These are phyloP conservation scores for Penicillium tannophilum DNA, from an alignment of 495 filamentous ascomycete genomes.

Conservation along the genomic window DNA sequence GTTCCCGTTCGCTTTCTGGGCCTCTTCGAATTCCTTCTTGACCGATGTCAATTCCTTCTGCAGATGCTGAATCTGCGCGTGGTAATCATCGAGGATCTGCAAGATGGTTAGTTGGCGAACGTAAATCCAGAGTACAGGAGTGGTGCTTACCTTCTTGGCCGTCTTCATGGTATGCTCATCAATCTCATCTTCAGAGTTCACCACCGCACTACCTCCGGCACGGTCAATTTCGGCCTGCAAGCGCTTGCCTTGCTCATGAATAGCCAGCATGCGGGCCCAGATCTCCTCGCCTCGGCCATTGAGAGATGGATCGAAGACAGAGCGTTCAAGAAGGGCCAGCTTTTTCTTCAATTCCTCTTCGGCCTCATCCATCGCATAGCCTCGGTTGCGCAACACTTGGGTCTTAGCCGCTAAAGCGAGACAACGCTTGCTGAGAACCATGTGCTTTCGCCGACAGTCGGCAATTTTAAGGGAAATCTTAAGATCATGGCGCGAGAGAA, in stretches of 20 bases:
- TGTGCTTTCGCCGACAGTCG: slow-evolving; percentile 79
- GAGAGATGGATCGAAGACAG: slow-evolving; percentile 79
- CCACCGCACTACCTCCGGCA: slow-evolving; percentile 51
- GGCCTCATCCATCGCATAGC: slow-evolving; percentile 87
- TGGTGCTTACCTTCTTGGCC: slow-evolving; percentile 74
- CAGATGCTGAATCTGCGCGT: slow-evolving; percentile 81
- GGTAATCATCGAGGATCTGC: slow-evolving; percentile 88
- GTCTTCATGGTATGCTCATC: slow-evolving; percentile 78
- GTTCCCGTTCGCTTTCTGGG: slow-evolving; percentile 55
- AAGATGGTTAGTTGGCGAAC: slow-evolving; percentile 17
- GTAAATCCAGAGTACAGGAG: neutral
- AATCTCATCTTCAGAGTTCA: slow-evolving; percentile 55
- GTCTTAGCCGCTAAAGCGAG: slow-evolving; percentile 86
- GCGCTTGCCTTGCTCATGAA: slow-evolving; percentile 76
- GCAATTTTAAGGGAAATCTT: slow-evolving; percentile 76
- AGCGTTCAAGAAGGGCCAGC: slow-evolving; percentile 70
- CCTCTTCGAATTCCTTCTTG: slow-evolving; percentile 76
- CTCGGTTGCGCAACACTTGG: slow-evolving; percentile 86
- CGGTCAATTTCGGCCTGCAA: slow-evolving; percentile 80
- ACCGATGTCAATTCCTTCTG: slow-evolving; percentile 79
- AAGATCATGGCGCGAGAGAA: slow-evolving; percentile 81
- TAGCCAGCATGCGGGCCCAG: slow-evolving; percentile 89
- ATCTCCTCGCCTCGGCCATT: slow-evolving; percentile 88
- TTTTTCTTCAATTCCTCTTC: slow-evolving; percentile 92
- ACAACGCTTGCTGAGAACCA: slow-evolving; percentile 76